Conservation (phyloP, 2,329 filamentous ascomycete species). For the Cercospora beticola region DNA sequence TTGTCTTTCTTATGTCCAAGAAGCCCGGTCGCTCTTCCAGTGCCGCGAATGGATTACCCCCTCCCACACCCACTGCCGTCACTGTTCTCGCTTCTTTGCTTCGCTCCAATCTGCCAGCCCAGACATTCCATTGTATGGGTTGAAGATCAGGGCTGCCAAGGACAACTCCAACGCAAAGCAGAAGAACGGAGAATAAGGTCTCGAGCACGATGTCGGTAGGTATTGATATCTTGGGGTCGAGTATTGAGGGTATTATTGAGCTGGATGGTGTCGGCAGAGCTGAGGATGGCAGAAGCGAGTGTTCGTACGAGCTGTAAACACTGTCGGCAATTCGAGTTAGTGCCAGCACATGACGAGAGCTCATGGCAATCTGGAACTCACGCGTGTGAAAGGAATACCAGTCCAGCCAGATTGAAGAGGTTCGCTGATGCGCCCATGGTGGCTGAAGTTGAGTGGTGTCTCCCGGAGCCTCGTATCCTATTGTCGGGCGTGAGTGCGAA, state of each 20-base stretch:
- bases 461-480: background rate
- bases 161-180: slow-evolving; percentile 83
- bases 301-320: slow-evolving; percentile 94
- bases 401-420: slow-evolving; percentile 69
- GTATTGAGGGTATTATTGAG: slow-evolving; percentile 36
- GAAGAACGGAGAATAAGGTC: slow-evolving; percentile 73
- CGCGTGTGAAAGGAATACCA: slow-evolving; percentile 82
- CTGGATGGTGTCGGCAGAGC: slow-evolving; percentile 40
- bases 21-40: slow-evolving; percentile 83
- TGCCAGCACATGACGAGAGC: background rate
- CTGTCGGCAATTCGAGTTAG: slow-evolving; percentile 51
- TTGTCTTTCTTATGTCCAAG: slow-evolving; percentile 75
- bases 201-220: slow-evolving; percentile 87
- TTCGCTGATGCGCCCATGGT: slow-evolving; percentile 72
- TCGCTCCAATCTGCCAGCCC: slow-evolving; percentile 79
- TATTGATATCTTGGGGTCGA: slow-evolving; percentile 47
- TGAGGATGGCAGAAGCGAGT: slow-evolving; percentile 65
- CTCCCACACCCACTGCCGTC: slow-evolving; percentile 65
- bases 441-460: background rate
- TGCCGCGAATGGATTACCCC: slow-evolving; percentile 75
- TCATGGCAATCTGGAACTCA: slow-evolving; percentile 50
- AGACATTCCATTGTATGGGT: slow-evolving; percentile 79
- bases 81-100: slow-evolving; percentile 56
- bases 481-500: background rate
- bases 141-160: slow-evolving; percentile 73